Conservation (phyloP, 1,139 yeast genomes). For the Kurtzmaniella quercitrusa region DNA sequence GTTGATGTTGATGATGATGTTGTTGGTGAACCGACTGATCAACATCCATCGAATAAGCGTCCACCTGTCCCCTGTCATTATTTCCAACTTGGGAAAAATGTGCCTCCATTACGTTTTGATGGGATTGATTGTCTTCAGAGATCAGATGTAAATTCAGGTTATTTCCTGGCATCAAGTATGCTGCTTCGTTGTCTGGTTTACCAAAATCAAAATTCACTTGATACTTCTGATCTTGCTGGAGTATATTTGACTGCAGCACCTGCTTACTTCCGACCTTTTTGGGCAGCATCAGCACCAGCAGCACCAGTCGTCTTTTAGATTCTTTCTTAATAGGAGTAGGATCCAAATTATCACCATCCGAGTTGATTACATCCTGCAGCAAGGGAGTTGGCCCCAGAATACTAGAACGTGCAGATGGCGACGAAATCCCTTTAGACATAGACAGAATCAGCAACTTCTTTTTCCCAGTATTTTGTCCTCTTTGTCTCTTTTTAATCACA, state of each 20-base stretch:
- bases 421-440: constrained; percentile 4
- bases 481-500: constrained; percentile 71
- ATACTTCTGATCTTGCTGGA: neutral
- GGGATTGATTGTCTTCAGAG: neutral
- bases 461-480: constrained; percentile 6
- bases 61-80: neutral
- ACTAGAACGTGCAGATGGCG: constrained; percentile 6
- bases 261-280: neutral
- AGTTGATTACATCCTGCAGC: constrained; percentile 2
- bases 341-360: constrained; percentile 37
- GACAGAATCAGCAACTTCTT: constrained; percentile 3
- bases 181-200: neutral
- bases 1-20: neutral
- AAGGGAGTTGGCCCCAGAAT: neutral
- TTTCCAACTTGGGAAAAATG: neutral
- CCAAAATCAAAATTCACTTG: neutral
- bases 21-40: neutral
- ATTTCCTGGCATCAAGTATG: neutral
- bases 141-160: neutral
- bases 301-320: neutral
- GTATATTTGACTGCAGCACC: neutral
- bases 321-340: constrained; percentile 23
- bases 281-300: neutral
- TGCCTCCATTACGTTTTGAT: neutral
- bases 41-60: neutral